phyloP scores from a whole-genome alignment of 2,329 filamentous ascomycete species.

The Arachnomyces sp. region DNA sequence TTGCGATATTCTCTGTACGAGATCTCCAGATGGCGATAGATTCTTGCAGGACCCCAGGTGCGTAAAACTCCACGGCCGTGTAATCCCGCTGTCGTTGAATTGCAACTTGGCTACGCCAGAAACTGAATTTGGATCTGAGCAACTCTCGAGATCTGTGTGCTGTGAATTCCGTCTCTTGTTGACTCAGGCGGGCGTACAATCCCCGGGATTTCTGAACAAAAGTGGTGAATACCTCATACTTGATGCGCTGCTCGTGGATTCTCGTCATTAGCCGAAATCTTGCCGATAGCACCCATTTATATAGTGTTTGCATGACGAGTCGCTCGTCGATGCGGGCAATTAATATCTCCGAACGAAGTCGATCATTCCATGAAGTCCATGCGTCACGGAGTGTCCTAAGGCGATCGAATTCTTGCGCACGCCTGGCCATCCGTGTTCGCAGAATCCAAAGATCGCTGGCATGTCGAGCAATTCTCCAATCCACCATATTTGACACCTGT shows the following conservation, averaged over 20 bases:
- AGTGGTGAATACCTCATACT: slow-evolving; percentile 30
- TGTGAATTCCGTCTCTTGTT: slow-evolving; percentile 30
- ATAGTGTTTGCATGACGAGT: slow-evolving; percentile 48
- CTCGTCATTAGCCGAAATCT: slow-evolving; percentile 33
- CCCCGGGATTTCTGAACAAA: slow-evolving; percentile 34
- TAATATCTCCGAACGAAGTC: slow-evolving; percentile 48
- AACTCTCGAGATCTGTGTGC: slow-evolving; percentile 26
- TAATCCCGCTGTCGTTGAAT: slow-evolving; percentile 34
- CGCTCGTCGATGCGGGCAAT: slow-evolving; percentile 49
- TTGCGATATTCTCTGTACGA: slow-evolving; percentile 34
- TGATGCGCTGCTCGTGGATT: slow-evolving; percentile 33
- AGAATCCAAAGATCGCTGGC: slow-evolving; percentile 45
- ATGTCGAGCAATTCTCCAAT: slow-evolving; percentile 39
- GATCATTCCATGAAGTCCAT: slow-evolving; percentile 57
- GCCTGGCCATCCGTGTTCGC: slow-evolving; percentile 35
- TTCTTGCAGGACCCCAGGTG: slow-evolving; percentile 34
- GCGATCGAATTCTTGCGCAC: slow-evolving; percentile 45
- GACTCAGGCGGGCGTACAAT: slow-evolving; percentile 30
- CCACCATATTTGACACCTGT: slow-evolving; percentile 38
- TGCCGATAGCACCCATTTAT: slow-evolving; percentile 54
- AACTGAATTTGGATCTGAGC: slow-evolving; percentile 25
- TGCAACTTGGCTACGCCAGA: slow-evolving; percentile 32
- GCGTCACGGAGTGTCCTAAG: slow-evolving; percentile 49
- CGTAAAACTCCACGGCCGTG: slow-evolving; percentile 37
- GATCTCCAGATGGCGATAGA: slow-evolving; percentile 32